Conservation (phyloP, 1,284 basidiomycete genomes). For the Phellinidium pouzarii region DNA sequence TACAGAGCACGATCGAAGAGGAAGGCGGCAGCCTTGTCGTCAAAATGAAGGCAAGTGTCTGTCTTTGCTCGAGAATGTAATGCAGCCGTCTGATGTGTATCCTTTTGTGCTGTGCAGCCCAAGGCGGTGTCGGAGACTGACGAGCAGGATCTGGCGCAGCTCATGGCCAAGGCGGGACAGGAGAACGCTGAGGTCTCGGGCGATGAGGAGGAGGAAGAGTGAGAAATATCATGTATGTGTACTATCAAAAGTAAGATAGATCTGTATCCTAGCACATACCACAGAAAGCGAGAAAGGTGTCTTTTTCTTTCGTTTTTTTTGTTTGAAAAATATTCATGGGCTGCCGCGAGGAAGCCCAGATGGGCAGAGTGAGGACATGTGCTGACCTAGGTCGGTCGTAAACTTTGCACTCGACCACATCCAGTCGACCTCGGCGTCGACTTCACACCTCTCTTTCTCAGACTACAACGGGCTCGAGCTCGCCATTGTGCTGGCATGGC, state of each 20-base stretch:
- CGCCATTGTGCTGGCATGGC: neutral
- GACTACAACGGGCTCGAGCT: neutral
- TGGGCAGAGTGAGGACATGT: neutral
- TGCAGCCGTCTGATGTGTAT: neutral
- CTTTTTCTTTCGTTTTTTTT: too few relatives aligned
- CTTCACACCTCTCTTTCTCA: neutral
- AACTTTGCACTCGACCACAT: neutral
- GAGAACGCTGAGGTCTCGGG: conserved; percentile 94
- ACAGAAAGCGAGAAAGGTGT: conserved; percentile 5
- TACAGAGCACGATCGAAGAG: conserved; percentile 78
- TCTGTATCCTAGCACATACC: conserved; percentile 12
- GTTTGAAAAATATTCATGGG: neutral
- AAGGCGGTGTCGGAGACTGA: conserved; percentile 97
- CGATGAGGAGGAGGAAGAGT: conserved; percentile 84
- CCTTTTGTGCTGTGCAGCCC: conserved; percentile 52
- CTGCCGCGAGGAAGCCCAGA: neutral
- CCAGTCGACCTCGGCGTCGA: neutral
- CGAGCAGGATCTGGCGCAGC: conserved; percentile 88
- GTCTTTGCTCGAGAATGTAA: neutral
- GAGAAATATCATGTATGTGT: neutral
- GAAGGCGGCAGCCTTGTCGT: conserved; percentile 84
- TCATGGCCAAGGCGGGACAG: conserved; percentile 88
- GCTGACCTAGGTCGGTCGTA: neutral
- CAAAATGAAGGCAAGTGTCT: conserved; percentile 87
- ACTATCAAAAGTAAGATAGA: neutral